Base-by-base conservation (phyloP, 495 filamentous ascomycete species). In the Penicillium manginii region DNA sequence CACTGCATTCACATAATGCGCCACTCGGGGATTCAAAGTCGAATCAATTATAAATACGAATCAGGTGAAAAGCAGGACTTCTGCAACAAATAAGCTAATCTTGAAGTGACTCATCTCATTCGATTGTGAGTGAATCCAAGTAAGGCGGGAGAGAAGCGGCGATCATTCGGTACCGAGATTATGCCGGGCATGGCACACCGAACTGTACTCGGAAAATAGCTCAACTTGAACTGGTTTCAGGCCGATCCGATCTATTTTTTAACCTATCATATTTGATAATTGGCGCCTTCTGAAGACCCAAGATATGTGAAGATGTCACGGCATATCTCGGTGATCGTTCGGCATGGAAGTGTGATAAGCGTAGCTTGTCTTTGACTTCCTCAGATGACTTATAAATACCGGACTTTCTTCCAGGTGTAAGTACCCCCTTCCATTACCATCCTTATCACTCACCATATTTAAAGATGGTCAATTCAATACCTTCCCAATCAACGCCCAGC, bases 271-370 rank as follows among this genome's bases (percentile, higher is more conserved):
- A 35, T 50, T 1, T 31, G 21, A 12, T 17, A 17, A 39, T 52
- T 17, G 37, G 8, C 19, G 18, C 15, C 47, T 15, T 9, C 11
- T 22, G 35, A 26, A 32, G 12, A 40, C n/a, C 22, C 33, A 19
- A 26, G 57, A 43, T 45, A 49, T 54, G 40, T 15, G 17, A 35
- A 33, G 48, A 31, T 10, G 40, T 46, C 12, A 8, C 21, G 46
- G 32, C 40, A 23, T 56, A 55, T 55, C 33, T 64, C 62, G 62
- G 62, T 60, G 62, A 64, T 64, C 29, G 22, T 33, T 64, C 62
- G 62, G 61, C 52, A 18, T 49, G 18, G 9, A 48, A 14, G 12
- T 17, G 42, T 32, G 50, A 54, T 48, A 22, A 35, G 15, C 21
- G 21, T 15, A 46, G 19, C 10, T 12, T 40, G 18, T 7, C 22